phyloP scores from a whole-genome alignment of 208 protist species.

The Leishmania gerbilli region DNA sequence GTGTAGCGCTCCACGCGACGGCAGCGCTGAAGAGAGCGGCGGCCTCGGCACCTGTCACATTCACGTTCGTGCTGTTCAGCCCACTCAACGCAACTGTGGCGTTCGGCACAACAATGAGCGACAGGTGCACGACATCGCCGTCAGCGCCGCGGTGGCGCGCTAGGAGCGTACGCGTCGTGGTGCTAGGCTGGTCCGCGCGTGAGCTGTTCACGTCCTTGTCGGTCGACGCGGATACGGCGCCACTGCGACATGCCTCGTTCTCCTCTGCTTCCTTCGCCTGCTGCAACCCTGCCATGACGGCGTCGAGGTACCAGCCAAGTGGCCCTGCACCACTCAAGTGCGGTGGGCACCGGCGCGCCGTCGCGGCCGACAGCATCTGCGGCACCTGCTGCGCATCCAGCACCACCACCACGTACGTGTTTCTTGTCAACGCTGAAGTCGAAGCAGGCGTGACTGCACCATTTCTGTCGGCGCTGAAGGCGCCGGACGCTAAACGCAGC shows the following conservation, averaged over 20 bases:
- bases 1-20: conserved; percentile 18
- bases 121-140: conserved; percentile 11
- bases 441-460: background rate
- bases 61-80: conserved; percentile 20
- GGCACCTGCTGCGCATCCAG: conserved; percentile 34
- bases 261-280: background rate
- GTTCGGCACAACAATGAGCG: conserved; percentile 21
- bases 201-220: background rate
- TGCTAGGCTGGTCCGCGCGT: background rate
- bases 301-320: conserved; percentile 31
- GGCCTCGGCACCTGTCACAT: conserved; percentile 18
- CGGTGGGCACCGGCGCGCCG: conserved; percentile 13
- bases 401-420: conserved; percentile 16
- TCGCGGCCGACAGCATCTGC: conserved; percentile 22
- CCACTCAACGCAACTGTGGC: conserved; percentile 11
- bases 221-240: background rate
- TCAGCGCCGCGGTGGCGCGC: background rate
- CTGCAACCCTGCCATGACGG: conserved; percentile 13
- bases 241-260: background rate
- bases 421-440: conserved; percentile 1
- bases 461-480: background rate
- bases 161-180: background rate
- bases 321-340: conserved; percentile 31
- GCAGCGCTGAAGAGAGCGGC: conserved; percentile 19
- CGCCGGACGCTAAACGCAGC: background rate